Evolutionary conservation across 1,284 basidiomycete genomes (phyloP).

Genomic region (Rhodotorula sp.): DNA sequence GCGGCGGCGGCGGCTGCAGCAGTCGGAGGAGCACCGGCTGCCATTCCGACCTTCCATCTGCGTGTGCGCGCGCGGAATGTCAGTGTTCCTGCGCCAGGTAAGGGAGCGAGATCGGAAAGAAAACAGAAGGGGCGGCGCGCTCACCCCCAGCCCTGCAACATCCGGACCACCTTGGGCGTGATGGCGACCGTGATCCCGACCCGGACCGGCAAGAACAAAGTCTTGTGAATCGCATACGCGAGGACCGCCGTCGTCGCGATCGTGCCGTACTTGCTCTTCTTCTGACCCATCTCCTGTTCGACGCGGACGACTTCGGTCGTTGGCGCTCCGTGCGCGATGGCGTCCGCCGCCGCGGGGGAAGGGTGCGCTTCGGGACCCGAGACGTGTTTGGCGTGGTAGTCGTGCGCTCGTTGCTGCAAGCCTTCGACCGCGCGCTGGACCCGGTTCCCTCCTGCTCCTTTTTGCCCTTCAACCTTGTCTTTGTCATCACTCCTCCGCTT

Average conservation of each 20-base stretch:
- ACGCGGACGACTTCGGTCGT: not conserved
- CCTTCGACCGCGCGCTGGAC: conserved; percentile 13
- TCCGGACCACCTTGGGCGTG: conserved; percentile 33
- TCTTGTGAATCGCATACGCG: conserved; percentile 96
- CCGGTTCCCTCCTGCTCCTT: conserved; percentile 41
- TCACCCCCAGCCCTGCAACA: conserved; percentile 35
- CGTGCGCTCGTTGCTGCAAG: not conserved
- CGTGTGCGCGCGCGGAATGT: not conserved
- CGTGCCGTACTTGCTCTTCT: conserved; percentile 48
- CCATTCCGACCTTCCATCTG: conserved; percentile 34
- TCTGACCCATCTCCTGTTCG: not conserved
- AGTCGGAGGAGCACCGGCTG: conserved; percentile 41
- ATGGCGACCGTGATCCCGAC: conserved; percentile 71
- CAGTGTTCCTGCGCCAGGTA: not conserved
- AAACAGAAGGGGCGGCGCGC: not conserved
- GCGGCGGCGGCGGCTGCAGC: conserved; percentile 7
- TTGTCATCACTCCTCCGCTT: conserved; percentile 29
- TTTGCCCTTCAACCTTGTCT: conserved; percentile 51
- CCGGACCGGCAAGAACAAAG: conserved; percentile 81
- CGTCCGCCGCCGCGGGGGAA: conserved; percentile 1
- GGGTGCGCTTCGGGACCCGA: conserved; percentile 16
- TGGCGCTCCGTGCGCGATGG: not conserved
- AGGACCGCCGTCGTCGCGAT: conserved; percentile 87
- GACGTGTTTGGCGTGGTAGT: conserved; percentile 1
- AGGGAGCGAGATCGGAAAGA: not conserved